phyloP scores from a whole-genome alignment of 1,284 basidiomycete genomes.

The Ceratobasidium sp. region DNA sequence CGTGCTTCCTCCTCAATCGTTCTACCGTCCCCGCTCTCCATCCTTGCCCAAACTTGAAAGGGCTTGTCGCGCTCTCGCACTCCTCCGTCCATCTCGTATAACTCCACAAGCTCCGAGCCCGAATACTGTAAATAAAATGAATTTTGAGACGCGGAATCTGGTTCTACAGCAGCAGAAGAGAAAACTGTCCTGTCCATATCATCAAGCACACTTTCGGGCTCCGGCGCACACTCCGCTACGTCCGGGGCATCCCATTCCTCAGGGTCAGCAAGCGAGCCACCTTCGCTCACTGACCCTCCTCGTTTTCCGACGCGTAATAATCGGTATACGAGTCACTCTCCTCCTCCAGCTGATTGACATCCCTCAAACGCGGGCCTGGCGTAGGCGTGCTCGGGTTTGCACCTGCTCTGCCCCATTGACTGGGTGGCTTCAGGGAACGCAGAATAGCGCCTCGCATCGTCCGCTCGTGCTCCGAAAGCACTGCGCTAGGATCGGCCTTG shows the following conservation, averaged over 20 bases:
- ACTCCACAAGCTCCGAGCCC: background rate
- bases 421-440: background rate
- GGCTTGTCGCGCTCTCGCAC: background rate
- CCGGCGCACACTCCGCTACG: background rate
- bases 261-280: conserved; percentile 29
- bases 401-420: background rate
- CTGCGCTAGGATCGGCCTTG: background rate
- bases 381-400: background rate
- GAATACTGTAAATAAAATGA: conserved; percentile 10
- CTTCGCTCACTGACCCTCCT: conserved; percentile 7
- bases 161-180: conserved; percentile 10
- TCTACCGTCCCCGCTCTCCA: background rate
- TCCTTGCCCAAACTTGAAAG: conserved; percentile 1
- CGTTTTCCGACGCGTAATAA: conserved; percentile 25
- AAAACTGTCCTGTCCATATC: conserved; percentile 9
- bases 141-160: background rate
- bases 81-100: conserved; percentile 10
- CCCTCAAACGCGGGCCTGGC: background rate
- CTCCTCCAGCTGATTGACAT: background rate
- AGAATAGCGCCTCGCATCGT: background rate
- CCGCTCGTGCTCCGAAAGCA: background rate
- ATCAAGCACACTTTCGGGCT: background rate
- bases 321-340: conserved; percentile 9
- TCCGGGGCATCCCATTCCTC: background rate
- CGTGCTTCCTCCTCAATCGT: background rate